phyloP scores from a whole-genome alignment of 768 basidiomycete species.

The Boletus vinaceobasis region DNA sequence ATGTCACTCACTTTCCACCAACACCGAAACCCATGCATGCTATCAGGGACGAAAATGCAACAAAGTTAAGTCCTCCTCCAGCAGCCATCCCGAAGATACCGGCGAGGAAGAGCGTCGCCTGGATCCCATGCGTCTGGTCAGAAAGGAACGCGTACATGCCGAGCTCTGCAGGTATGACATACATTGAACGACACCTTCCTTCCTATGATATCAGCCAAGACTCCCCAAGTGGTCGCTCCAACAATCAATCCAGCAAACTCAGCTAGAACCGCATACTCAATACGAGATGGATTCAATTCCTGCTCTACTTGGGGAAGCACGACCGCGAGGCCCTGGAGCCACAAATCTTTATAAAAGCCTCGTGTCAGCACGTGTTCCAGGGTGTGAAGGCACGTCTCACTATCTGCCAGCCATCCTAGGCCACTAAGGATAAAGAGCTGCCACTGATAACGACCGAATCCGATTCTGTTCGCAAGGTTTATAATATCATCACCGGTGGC shows the following conservation, averaged over 20 bases:
- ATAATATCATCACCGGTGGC: background rate
- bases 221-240: conserved; percentile 48
- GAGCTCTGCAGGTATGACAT: background rate
- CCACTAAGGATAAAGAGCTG: conserved; percentile 47
- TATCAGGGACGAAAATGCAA: conserved; percentile 42
- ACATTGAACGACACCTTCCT: conserved; percentile 45
- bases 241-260: conserved; percentile 48
- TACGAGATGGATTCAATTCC: conserved; percentile 40
- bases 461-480: conserved; percentile 34
- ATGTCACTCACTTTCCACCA: conserved; percentile 46
- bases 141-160: background rate
- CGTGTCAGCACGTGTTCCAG: conserved; percentile 22
- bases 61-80: conserved; percentile 45
- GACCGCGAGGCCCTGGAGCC: conserved; percentile 47
- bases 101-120: conserved; percentile 35
- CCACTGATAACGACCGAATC: conserved; percentile 48
- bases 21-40: conserved; percentile 49
- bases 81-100: conserved; percentile 52
- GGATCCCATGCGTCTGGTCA: background rate
- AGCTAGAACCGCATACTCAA: conserved; percentile 46
- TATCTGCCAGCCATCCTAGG: conserved; percentile 49
- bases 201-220: conserved; percentile 48
- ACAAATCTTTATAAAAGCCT: conserved; percentile 22
- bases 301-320: conserved; percentile 43
- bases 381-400: conserved; percentile 26